phyloP scores from a whole-genome alignment of 768 basidiomycete species.

The Phylloporus arenicola region DNA sequence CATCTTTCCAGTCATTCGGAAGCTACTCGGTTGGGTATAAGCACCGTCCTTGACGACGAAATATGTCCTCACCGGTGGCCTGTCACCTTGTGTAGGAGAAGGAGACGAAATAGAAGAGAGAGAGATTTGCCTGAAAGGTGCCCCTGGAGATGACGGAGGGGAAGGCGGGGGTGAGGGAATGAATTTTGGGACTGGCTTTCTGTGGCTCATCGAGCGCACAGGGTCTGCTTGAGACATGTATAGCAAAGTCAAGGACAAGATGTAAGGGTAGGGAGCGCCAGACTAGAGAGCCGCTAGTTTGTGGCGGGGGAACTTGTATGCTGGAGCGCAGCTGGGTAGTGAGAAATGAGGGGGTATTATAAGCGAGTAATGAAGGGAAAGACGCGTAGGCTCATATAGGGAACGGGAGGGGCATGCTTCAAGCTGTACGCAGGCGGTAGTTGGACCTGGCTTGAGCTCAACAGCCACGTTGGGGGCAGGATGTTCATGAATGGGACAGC shows the following conservation, averaged over 20 bases:
- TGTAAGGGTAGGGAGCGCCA: constrained; percentile 9
- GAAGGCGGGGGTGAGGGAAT: constrained; percentile 57
- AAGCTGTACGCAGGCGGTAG: constrained; percentile 30
- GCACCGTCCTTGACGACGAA: background rate
- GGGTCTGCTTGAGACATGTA: constrained; percentile 28
- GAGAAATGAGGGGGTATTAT: constrained; percentile 28
- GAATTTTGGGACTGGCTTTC: constrained; percentile 66
- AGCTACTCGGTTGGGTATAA: constrained; percentile 19
- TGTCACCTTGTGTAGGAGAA: constrained; percentile 19
- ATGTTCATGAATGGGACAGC: constrained; percentile 28
- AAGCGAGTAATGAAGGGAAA: constrained; percentile 24
- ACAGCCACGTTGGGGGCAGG: constrained; percentile 31
- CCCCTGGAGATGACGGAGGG: constrained; percentile 31
- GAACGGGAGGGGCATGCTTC: constrained; percentile 23
- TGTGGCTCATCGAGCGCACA: constrained; percentile 48
- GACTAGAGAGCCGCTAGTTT: constrained; percentile 6
- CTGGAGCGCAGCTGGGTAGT: constrained; percentile 23
- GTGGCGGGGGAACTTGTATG: constrained; percentile 11
- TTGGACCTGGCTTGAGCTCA: constrained; percentile 32
- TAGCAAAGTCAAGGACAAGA: constrained; percentile 5
- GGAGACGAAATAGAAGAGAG: constrained; percentile 22
- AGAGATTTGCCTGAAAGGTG: constrained; percentile 31
- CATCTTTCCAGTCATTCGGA: constrained; percentile 33
- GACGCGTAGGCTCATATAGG: constrained; percentile 28
- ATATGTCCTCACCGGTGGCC: constrained; percentile 27